A percentile compares a stretch with the other conserved stretches of the same genome.
phyloP scores from a whole-genome alignment of 2,329 filamentous ascomycete species.

The Colletotrichum sp. region DNA sequence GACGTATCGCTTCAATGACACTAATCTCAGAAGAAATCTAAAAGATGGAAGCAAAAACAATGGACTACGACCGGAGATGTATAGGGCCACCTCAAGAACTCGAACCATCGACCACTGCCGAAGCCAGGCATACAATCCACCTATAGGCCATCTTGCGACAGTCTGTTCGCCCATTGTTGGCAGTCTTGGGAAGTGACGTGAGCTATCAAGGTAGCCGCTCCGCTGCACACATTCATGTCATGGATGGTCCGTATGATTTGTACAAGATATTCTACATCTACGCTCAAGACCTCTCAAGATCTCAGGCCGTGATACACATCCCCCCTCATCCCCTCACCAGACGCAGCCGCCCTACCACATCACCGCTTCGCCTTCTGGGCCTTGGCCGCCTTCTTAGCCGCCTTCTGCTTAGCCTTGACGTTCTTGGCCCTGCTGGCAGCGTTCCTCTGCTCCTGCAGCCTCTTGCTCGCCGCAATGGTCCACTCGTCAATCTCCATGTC shows the following conservation, averaged over 20 bases:
- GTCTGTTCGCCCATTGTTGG: neutral
- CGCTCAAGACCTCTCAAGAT: neutral
- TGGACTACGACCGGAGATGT: neutral
- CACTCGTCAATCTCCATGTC: conserved; percentile 28
- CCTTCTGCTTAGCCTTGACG: conserved; percentile 41
- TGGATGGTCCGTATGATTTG: conserved; percentile 14
- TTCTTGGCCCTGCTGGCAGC: conserved; percentile 29
- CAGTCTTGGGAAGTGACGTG: neutral
- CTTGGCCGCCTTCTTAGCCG: conserved; percentile 36
- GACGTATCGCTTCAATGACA: neutral
- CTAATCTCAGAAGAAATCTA: fast-evolving
- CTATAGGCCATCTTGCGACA: neutral
- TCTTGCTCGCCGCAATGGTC: conserved; percentile 26
- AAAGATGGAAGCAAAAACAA: neutral
- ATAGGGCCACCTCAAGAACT: neutral
- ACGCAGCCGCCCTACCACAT: neutral
- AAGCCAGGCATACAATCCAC: neutral
- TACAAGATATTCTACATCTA: conserved; percentile 20
- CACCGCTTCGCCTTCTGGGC: conserved; percentile 37
- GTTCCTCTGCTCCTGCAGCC: conserved; percentile 30
- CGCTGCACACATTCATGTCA: neutral
- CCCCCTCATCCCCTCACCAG: neutral
- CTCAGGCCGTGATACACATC: neutral
- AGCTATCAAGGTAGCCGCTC: neutral
- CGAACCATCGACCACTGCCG: neutral